Evolutionary conservation across 139 green algal species (phyloP).

Genomic region (Deuterostichococcus epilithicus): DNA sequence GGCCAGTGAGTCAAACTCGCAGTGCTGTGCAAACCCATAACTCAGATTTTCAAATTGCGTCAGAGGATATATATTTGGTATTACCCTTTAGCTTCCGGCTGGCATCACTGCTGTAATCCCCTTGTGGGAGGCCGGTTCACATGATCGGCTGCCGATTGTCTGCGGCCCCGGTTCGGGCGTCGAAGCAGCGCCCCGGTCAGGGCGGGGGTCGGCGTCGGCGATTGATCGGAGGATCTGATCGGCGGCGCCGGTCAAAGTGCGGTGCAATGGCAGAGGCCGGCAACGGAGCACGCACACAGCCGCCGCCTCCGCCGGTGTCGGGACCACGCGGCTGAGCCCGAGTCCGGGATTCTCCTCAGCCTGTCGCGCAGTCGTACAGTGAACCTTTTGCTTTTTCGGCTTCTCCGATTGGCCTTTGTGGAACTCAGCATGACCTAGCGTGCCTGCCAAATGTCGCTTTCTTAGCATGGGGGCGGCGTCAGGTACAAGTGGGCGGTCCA

Average conservation of each 20-base stretch:
- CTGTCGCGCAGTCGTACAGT: neutral
- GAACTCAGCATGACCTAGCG: too few relatives aligned
- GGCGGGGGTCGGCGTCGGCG: neutral
- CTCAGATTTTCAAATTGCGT: neutral
- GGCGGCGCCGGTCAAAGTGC: neutral
- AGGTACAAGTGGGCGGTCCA: too few relatives aligned
- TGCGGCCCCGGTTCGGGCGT: neutral
- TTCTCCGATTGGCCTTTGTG: too few relatives aligned
- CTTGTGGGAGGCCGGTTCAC: neutral
- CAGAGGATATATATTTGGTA: neutral
- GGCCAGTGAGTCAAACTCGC: too few relatives aligned
- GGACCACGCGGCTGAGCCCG: neutral
- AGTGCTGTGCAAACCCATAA: neutral
- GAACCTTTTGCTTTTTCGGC: neutral
- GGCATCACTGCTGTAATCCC: neutral
- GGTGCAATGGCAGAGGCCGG: neutral
- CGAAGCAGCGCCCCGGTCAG: neutral
- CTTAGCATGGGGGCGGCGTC: too few relatives aligned
- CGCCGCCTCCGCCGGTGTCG: constrained; percentile 1
- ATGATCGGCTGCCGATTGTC: neutral
- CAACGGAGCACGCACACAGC: constrained; percentile 1
- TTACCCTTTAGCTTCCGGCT: neutral
- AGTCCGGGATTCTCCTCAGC: neutral
- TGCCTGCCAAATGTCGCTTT: too few relatives aligned
- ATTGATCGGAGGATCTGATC: neutral